Evolutionary conservation across 768 basidiomycete genomes (phyloP), one percentile per base, ranked within the genome.

Genomic region (Tricholoma bakamatsutake): DNA sequence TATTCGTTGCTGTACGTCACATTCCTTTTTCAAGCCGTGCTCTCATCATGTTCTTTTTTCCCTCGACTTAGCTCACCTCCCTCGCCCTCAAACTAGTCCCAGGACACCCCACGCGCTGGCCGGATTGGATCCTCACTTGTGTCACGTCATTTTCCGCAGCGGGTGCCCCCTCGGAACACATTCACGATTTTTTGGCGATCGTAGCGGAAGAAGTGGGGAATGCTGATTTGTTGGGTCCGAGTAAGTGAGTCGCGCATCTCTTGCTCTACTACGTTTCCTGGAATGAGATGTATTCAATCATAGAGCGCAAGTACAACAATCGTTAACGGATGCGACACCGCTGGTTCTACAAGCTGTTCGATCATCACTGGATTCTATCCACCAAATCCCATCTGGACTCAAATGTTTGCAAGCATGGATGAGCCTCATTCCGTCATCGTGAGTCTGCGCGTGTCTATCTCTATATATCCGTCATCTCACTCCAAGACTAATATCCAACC

Each of bases 401-500:
- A 84, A 81, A 57, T 93, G 91, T 66, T 72, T 95, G 2, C 84
- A 90, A 65, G 84, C 88, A 2, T 98, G 93, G 94, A 81, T 95
- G 62, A 71, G 77, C 2, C 78, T 80, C 34, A 69, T 95, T 9
- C 84, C 81, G 24, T 78, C 81, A 56, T 83, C 82, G 91, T 92
- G 61, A 60, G 80, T 70, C 15, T 24, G 3, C 1, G 9, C 11
- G 17, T 30, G 51, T 9, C 40, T 52, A 35, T 56, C 56, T 42
- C 30, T 35, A 10, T 33, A 62, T 40, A 27, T 24, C 18, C 13
- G 17, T 31, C 12, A 54, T 30, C 27, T 52, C 46, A 54, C 34
- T 46, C 33, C 13, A 37, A 33, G 7, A 8, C 53, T 6, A 12
- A 30, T 21, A 50, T 17, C 17, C 21, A 4, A 31, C 50, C 45